Conservation (phyloP, 1,284 basidiomycete genomes). For the Irpex lacteus region DNA sequence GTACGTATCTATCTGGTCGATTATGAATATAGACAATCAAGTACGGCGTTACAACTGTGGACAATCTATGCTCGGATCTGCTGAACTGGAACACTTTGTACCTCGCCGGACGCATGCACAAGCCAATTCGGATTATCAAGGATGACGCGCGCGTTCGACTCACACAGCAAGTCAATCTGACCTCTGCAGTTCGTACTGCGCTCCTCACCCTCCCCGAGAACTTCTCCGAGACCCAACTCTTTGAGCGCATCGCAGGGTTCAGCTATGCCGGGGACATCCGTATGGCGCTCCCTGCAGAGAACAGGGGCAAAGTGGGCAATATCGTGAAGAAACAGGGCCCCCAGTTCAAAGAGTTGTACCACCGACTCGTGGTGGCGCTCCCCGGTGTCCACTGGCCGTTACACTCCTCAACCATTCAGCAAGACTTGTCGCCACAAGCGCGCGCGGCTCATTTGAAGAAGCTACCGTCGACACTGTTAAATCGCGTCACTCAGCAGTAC, state of each 20-base stretch:
- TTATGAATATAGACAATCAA: constrained; percentile 73
- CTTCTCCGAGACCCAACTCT: constrained; percentile 82
- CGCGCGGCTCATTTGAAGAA: constrained; percentile 73
- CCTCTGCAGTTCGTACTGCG: constrained; percentile 84
- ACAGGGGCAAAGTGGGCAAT: constrained; percentile 91
- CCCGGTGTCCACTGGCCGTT: constrained; percentile 72
- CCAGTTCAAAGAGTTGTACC: constrained; percentile 89
- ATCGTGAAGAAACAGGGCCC: constrained; percentile 82
- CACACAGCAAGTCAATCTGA: constrained; percentile 91
- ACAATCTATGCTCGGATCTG: constrained; percentile 86
- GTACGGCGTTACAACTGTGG: constrained; percentile 95
- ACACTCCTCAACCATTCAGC: constrained; percentile 52
- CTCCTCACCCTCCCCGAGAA: constrained; percentile 58
- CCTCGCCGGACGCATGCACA: constrained; percentile 95
- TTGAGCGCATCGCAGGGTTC: constrained; percentile 83
- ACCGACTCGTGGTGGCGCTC: constrained; percentile 71
- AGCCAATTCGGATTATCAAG: constrained; percentile 88
- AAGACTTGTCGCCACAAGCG: constrained; percentile 67
- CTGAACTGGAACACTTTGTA: constrained; percentile 94
- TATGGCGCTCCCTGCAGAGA: constrained; percentile 94
- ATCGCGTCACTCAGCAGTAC: constrained; percentile 55
- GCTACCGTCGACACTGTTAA: constrained; percentile 68
- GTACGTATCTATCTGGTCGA: constrained; percentile 9
- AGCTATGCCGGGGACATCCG: constrained; percentile 91
- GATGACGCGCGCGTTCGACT: constrained; percentile 87